Percentiles rank a stretch among this genome's conserved stretches.
Evolutionary conservation across 2,329 filamentous ascomycete genomes (phyloP).

Genomic region (Alternaria sp.): DNA sequence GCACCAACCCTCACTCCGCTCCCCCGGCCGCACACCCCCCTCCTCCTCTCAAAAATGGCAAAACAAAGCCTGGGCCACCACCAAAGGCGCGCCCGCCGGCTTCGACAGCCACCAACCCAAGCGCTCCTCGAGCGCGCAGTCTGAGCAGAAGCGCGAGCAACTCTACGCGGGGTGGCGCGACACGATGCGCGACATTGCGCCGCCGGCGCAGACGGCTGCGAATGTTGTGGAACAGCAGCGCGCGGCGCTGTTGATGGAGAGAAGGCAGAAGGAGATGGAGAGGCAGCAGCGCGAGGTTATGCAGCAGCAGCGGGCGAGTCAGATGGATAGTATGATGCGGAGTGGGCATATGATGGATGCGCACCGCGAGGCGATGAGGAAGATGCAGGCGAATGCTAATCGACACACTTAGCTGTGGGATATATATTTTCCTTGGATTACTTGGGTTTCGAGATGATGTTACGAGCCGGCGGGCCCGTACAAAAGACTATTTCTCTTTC

Average conservation of each 20-base stretch:
- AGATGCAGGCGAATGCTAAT: slow-evolving; percentile 72
- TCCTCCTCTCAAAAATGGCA: slow-evolving; percentile 40
- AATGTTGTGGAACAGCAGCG: slow-evolving; percentile 46
- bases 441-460: too few relatives aligned
- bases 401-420: slow-evolving; percentile 27
- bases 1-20: slow-evolving; percentile 16
- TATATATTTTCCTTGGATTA: background rate
- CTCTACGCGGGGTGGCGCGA: slow-evolving; percentile 46
- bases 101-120: slow-evolving; percentile 50
- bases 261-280: slow-evolving; percentile 66
- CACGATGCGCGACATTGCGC: slow-evolving; percentile 35
- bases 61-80: slow-evolving; percentile 32
- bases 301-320: slow-evolving; percentile 65
- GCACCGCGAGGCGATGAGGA: slow-evolving; percentile 79
- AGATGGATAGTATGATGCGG: slow-evolving; percentile 77
- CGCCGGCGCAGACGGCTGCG: slow-evolving; percentile 22
- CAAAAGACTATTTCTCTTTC: background rate
- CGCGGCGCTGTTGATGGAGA: slow-evolving; percentile 63
- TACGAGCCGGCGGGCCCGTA: too few relatives aligned
- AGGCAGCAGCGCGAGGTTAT: slow-evolving; percentile 65
- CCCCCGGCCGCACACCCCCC: slow-evolving; percentile 26
- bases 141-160: slow-evolving; percentile 41
- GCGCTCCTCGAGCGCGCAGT: slow-evolving; percentile 31
- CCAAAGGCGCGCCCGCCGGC: slow-evolving; percentile 28
- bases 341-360: slow-evolving; percentile 75